Base-by-base conservation (phyloP, 352 stramenopile species). In the Halophytophthora batemanensis region DNA sequence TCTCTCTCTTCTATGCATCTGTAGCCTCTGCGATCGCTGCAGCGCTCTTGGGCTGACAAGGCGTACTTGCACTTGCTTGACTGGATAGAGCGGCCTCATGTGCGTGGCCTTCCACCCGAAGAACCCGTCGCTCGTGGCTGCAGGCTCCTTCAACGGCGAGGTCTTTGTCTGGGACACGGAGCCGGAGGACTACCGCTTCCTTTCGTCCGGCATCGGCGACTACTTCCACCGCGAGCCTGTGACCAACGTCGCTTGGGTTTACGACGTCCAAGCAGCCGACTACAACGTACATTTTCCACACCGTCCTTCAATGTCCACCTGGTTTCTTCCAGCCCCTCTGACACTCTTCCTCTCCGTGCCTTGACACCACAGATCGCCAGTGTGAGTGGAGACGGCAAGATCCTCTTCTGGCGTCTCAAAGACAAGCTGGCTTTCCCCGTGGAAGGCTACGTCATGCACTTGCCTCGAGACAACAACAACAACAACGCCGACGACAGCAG, bases 141-240 rank as follows among this genome's bases (percentile, higher is more conserved):
- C 81, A 6, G 87, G 86, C 1, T 88, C 78, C 5, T 96, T 95
- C 64, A 94, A 91, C 31, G 87, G 86, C 33, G 86, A 96, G 56
- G 77, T 95, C 10, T 71, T 93, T 2, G 63, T 95, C 7, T 91
- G 82, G 75, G 83, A 95, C 45, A 79, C 71, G 1, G 69, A 88
- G 34, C 66, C 70, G 2, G 75, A 83, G 3, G 77, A 91, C 39
- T 82, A 84, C 31, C 63, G 71, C 10, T 79, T 90, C 43, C 77
- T 74, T 12, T 74, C 77, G 29, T 93, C 85, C 0, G 73, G 76
- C 6, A 95, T 96, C 18, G 83, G 83, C n/a, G 87, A 96, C 50
- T 91, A 93, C 52, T 94, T 90, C 53, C 87, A 95, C 54, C 74
- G 85, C 34, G 84, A 96, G 53, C 86, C 86, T 1, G 77, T 96